These are phyloP conservation scores for Parascedosporium putredinis DNA, from an alignment of 2,329 filamentous ascomycete species.

Conservation along the genomic window DNA sequence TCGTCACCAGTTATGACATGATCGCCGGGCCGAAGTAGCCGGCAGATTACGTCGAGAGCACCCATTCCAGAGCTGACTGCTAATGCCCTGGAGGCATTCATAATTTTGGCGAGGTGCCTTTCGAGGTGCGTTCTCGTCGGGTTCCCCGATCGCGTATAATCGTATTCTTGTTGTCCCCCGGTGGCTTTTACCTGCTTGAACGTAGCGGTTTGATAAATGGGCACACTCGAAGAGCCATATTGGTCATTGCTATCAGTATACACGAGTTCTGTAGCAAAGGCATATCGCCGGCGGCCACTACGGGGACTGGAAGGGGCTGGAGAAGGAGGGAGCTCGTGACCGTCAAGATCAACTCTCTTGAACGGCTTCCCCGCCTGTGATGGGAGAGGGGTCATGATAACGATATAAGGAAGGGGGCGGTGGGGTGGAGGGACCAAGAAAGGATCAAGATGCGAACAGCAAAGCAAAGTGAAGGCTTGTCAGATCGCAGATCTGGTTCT, in stretches of 20 bases:
- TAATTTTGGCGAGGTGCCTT: slow-evolving; percentile 95
- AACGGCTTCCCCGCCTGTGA: slow-evolving; percentile 27
- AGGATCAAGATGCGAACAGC: too few species aligned
- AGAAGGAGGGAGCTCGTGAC: slow-evolving; percentile 78
- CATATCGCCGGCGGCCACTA: slow-evolving; percentile 73
- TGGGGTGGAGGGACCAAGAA: slow-evolving; percentile 7
- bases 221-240: slow-evolving; percentile 91
- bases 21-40: slow-evolving; percentile 81
- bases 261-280: slow-evolving; percentile 89
- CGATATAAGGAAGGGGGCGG: too few species aligned
- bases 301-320: slow-evolving; percentile 86
- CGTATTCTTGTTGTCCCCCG: slow-evolving; percentile 79
- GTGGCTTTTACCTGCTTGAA: slow-evolving; percentile 84
- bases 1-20: slow-evolving; percentile 97
- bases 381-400: slow-evolving; percentile 15
- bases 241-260: slow-evolving; percentile 95
- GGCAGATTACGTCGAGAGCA: slow-evolving; percentile 89
- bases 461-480: too few species aligned
- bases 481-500: too few species aligned
- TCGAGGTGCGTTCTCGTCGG: slow-evolving; percentile 93
- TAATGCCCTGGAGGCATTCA: slow-evolving; percentile 84
- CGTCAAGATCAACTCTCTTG: slow-evolving; percentile 65
- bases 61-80: slow-evolving; percentile 97
- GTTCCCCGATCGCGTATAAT: slow-evolving; percentile 97
- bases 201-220: slow-evolving; percentile 96